These are phyloP conservation scores for Cynanchum wilfordii DNA, from an alignment of 257 asterid species.

Conservation along the genomic window DNA sequence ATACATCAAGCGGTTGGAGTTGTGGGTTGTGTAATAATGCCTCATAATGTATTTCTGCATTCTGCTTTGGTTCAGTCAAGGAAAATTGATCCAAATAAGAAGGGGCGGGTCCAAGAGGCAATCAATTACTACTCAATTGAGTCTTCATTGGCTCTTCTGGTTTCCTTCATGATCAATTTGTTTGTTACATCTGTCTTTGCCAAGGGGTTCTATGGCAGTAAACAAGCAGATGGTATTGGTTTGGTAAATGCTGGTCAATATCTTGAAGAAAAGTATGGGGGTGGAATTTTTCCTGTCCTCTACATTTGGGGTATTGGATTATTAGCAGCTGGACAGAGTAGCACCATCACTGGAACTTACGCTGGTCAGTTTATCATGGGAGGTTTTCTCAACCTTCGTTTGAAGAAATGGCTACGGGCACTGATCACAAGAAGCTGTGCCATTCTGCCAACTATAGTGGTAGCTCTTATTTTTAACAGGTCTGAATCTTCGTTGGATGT, in stretches of 20 bases:
- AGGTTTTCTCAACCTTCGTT: slow-evolving; percentile 83
- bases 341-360: slow-evolving; percentile 94
- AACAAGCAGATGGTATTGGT: slow-evolving; percentile 74
- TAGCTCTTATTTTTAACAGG: slow-evolving; percentile 82
- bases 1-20: slow-evolving; percentile 98
- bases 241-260: slow-evolving; percentile 91
- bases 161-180: slow-evolving; percentile 87
- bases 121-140: slow-evolving; percentile 75
- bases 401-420: slow-evolving; percentile 86
- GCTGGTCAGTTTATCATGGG: slow-evolving; percentile 99
- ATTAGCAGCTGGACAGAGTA: slow-evolving; percentile 97
- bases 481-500: slow-evolving; percentile 84
- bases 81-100: slow-evolving; percentile 65
- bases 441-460: slow-evolving; percentile 80
- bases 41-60: slow-evolving; percentile 93
- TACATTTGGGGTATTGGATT: slow-evolving; percentile 97
- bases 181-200: slow-evolving; percentile 92
- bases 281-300: slow-evolving; percentile 83
- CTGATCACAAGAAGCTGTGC: slow-evolving; percentile 96
- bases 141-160: slow-evolving; percentile 74
- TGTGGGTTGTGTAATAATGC: slow-evolving; percentile 98
- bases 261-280: slow-evolving; percentile 89
- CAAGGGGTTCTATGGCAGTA: slow-evolving; percentile 79
- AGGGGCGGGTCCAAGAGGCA: slow-evolving; percentile 85
- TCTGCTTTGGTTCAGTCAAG: slow-evolving; percentile 97